Conservation (phyloP, 805 yeast genomes). For the Zygotorulaspora sp. region DNA sequence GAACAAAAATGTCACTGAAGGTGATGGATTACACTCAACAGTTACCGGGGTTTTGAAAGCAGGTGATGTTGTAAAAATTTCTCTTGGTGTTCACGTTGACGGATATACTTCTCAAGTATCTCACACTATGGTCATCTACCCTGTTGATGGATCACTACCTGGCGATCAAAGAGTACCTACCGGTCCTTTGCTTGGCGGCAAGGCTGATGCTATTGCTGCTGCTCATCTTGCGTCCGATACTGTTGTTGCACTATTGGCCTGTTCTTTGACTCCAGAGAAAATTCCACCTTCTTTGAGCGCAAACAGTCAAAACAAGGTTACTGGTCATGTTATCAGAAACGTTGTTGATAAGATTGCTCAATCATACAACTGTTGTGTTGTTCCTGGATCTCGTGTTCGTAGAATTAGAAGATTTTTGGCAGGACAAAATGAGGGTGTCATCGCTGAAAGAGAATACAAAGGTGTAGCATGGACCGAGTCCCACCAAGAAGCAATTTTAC, state of each 20-base stretch:
- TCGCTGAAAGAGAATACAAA: conserved; percentile 87
- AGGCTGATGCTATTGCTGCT: conserved; percentile 89
- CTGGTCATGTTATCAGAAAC: conserved; percentile 65
- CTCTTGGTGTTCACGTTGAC: conserved; percentile 88
- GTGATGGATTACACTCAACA: conserved; percentile 21
- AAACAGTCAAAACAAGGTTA: conserved; percentile 38
- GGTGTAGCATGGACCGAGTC: conserved; percentile 87
- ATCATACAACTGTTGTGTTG: conserved; percentile 74
- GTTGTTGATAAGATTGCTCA: conserved; percentile 86
- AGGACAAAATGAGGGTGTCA: conserved; percentile 90
- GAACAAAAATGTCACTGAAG: conserved; percentile 22
- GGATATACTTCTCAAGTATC: conserved; percentile 87
- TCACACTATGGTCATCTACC: conserved; percentile 82
- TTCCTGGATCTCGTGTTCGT: conserved; percentile 91
- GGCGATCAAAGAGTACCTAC: conserved; percentile 45
- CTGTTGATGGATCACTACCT: conserved; percentile 47
- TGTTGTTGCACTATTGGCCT: conserved; percentile 69
- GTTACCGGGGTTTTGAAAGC: conserved; percentile 37
- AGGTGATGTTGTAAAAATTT: conserved; percentile 83
- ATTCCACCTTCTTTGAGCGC: conserved; percentile 50
- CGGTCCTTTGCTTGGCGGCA: conserved; percentile 77
- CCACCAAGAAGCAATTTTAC: conserved; percentile 63
- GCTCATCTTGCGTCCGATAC: conserved; percentile 86
- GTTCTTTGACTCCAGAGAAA: conserved; percentile 71
- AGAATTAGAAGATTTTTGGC: conserved; percentile 89